phyloP scores from a whole-genome alignment of 1,284 basidiomycete species.

The Leccinum subfulvum region DNA sequence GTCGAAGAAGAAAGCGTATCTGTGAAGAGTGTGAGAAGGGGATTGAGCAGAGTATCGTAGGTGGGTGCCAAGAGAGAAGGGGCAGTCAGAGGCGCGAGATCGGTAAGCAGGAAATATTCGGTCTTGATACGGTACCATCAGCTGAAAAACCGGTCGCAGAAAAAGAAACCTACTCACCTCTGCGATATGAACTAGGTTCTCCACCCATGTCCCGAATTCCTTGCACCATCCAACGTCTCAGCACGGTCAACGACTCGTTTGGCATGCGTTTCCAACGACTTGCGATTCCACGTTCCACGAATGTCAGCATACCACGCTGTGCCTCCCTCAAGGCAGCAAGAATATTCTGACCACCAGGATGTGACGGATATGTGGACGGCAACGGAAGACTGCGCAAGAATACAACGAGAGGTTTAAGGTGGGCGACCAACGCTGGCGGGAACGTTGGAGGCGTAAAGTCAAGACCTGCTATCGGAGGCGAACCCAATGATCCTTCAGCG shows the following conservation, averaged over 20 bases:
- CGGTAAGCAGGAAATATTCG: slow-evolving; percentile 58
- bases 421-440: slow-evolving; percentile 48
- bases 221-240: slow-evolving; percentile 62
- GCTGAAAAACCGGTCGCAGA: background rate
- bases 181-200: slow-evolving; percentile 55
- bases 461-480: slow-evolving; percentile 55
- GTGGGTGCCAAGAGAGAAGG: slow-evolving; percentile 50
- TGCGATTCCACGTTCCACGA: slow-evolving; percentile 72
- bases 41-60: slow-evolving; percentile 59
- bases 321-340: slow-evolving; percentile 66
- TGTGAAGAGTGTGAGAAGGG: slow-evolving; percentile 62
- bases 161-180: slow-evolving; percentile 45
- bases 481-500: slow-evolving; percentile 75
- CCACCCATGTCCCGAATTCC: slow-evolving; percentile 69
- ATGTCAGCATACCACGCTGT: slow-evolving; percentile 81
- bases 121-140: slow-evolving; percentile 28
- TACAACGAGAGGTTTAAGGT: slow-evolving; percentile 58
- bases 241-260: slow-evolving; percentile 66
- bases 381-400: slow-evolving; percentile 71
- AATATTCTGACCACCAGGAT: slow-evolving; percentile 67
- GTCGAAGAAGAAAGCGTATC: slow-evolving; percentile 61
- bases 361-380: slow-evolving; percentile 74
- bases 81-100: slow-evolving; percentile 58
- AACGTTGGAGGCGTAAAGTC: slow-evolving; percentile 56
- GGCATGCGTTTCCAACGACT: slow-evolving; percentile 67